Percentiles rank a stretch among this genome's conserved stretches.
phyloP scores from a whole-genome alignment of 169 alveolate genomes.

The Plasmodium knowlesi region DNA sequence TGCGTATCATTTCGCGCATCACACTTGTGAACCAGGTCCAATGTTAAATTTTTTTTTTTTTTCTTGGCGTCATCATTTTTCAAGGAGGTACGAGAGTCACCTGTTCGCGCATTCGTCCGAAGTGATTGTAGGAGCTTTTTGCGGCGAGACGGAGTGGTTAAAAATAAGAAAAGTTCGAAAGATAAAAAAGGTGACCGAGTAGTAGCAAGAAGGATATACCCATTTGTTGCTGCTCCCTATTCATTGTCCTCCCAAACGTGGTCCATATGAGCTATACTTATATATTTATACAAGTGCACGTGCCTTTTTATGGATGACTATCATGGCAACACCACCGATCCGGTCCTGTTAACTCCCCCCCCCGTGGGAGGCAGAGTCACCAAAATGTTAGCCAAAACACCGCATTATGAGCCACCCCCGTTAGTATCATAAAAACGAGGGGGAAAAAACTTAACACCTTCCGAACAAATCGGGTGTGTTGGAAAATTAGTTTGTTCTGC shows the following conservation, averaged over 20 bases:
- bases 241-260: not conserved
- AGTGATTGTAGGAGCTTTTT: not conserved
- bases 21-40: not conserved
- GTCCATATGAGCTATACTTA: not conserved
- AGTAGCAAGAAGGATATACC: not conserved
- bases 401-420: not conserved
- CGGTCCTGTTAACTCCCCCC: not conserved
- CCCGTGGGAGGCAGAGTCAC: not conserved
- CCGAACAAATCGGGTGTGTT: not conserved
- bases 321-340: not conserved
- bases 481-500: not conserved
- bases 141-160: not conserved
- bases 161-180: not conserved
- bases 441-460: not conserved
- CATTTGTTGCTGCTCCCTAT: not conserved
- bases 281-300: not conserved
- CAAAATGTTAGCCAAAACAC: not conserved
- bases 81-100: not conserved
- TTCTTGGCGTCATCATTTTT: not conserved
- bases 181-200: not conserved
- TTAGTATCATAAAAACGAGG: not conserved
- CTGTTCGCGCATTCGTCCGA: not conserved
- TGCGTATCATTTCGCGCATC: not conserved
- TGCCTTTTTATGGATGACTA: not conserved
- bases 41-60: not conserved